These are phyloP conservation scores for Aspergillus quadricinctus DNA, from an alignment of 2,329 filamentous ascomycete genomes.

Conservation along the genomic window DNA sequence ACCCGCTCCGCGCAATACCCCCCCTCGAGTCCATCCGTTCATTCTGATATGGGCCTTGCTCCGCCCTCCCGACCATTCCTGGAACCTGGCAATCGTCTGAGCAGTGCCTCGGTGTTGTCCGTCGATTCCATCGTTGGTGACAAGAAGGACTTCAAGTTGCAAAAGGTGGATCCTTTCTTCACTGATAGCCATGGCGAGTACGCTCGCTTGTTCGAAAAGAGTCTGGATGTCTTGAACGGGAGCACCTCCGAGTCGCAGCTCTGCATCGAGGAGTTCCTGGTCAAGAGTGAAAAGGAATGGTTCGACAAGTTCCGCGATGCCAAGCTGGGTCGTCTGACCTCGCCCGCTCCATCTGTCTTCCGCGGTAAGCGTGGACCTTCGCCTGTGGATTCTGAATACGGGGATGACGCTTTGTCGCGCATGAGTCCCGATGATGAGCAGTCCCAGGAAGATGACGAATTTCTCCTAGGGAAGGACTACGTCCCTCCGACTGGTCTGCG, in stretches of 20 bases:
- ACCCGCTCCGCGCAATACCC: background rate
- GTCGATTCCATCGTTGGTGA: slow-evolving; percentile 55
- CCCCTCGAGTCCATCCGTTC: background rate
- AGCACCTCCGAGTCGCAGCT: slow-evolving; percentile 53
- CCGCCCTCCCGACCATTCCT: background rate
- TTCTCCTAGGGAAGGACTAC: slow-evolving; percentile 53
- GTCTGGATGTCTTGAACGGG: slow-evolving; percentile 51
- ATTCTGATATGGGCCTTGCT: background rate
- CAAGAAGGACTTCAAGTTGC: slow-evolving; percentile 57
- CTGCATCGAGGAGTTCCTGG: slow-evolving; percentile 62
- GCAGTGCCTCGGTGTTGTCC: slow-evolving; percentile 47
- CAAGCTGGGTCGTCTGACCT: slow-evolving; percentile 49
- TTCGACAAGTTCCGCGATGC: slow-evolving; percentile 55
- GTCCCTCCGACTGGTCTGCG: slow-evolving; percentile 52
- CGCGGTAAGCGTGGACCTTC: slow-evolving; percentile 26
- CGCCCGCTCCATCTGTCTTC: slow-evolving; percentile 28
- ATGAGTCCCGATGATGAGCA: slow-evolving; percentile 28
- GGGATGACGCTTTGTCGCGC: slow-evolving; percentile 29
- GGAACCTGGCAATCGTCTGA: background rate
- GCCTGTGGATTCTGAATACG: slow-evolving; percentile 38
- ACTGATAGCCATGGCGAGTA: slow-evolving; percentile 60
- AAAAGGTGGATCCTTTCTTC: slow-evolving; percentile 64
- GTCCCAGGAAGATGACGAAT: slow-evolving; percentile 46
- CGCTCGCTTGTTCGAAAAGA: slow-evolving; percentile 54
- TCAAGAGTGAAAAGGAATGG: slow-evolving; percentile 63